phyloP scores from a whole-genome alignment of 2,329 filamentous ascomycete genomes.

The Diaporthe sp. region DNA sequence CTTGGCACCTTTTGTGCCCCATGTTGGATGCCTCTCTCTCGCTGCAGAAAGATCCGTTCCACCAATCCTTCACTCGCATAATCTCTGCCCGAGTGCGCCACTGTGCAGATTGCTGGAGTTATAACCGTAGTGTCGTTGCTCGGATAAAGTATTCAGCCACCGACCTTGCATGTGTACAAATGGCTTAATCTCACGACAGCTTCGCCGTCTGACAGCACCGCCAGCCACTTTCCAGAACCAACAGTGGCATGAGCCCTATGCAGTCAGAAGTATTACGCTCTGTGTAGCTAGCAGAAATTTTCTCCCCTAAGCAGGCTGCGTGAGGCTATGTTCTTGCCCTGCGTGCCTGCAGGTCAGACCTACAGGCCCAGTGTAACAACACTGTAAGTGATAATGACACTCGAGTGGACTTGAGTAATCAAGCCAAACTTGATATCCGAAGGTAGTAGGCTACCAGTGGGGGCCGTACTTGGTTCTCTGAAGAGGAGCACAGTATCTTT shows the following conservation, averaged over 20 bases:
- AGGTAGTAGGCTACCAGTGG: neutral
- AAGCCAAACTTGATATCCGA: neutral
- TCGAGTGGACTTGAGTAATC: neutral
- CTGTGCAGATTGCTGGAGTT: neutral
- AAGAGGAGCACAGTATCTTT: neutral
- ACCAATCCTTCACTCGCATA: slow-evolving; percentile 26
- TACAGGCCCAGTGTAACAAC: neutral
- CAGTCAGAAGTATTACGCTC: neutral
- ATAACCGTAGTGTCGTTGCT: neutral
- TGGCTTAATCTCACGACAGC: slow-evolving; percentile 26
- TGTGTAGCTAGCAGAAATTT: neutral
- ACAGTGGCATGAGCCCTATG: neutral
- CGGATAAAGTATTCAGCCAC: slow-evolving; percentile 13
- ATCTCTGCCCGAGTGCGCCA: slow-evolving; percentile 23
- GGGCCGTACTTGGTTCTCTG: neutral
- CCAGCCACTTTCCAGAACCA: neutral
- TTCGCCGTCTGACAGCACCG: slow-evolving; percentile 19
- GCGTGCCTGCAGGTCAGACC: too few relatives aligned
- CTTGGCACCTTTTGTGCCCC: slow-evolving; percentile 17
- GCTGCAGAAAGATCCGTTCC: slow-evolving; percentile 7
- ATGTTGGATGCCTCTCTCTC: slow-evolving; percentile 29
- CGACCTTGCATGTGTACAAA: slow-evolving; percentile 8
- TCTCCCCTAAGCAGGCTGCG: neutral
- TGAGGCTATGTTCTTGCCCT: neutral
- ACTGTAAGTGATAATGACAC: neutral